These are phyloP conservation scores for Fomes fomentarius DNA, from an alignment of 1,284 basidiomycete species.

Conservation along the genomic window DNA sequence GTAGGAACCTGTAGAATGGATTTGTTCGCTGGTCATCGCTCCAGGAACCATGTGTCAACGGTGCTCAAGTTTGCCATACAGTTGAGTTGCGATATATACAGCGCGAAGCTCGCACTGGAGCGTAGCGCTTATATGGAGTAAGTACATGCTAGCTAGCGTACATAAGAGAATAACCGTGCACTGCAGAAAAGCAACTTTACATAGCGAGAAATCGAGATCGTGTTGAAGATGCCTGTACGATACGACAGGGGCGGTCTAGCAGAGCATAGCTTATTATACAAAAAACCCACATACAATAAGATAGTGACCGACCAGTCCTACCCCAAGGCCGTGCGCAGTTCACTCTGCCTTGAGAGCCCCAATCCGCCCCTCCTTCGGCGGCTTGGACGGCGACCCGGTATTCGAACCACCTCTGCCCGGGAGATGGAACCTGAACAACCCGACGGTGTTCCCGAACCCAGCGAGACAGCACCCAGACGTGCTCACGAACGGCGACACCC, in stretches of 20 bases:
- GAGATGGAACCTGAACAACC: constrained; percentile 48
- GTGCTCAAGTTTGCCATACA: background rate
- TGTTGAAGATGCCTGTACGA: background rate
- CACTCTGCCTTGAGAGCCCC: constrained; percentile 15
- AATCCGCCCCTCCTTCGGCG: constrained; percentile 16
- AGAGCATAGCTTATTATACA: background rate
- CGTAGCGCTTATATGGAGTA: background rate
- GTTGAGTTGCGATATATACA: background rate
- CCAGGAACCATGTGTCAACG: background rate
- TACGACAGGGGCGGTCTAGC: background rate
- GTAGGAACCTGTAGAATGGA: no score
- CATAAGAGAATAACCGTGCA: background rate
- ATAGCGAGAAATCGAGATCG: background rate
- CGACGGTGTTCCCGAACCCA: constrained; percentile 82
- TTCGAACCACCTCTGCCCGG: background rate
- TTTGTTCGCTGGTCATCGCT: no score
- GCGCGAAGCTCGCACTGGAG: background rate
- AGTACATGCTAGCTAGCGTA: no score
- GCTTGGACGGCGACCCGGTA: constrained; percentile 6
- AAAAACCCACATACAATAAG: constrained; percentile 5
- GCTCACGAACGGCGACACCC: constrained; percentile 64
- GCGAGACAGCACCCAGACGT: constrained; percentile 57
- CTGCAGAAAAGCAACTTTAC: constrained; percentile 1
- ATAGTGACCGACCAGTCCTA: background rate
- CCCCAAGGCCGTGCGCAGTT: background rate